Evolutionary conservation across 2,329 filamentous ascomycete genomes (phyloP).

Genomic region (Aspergillus jensenii): DNA sequence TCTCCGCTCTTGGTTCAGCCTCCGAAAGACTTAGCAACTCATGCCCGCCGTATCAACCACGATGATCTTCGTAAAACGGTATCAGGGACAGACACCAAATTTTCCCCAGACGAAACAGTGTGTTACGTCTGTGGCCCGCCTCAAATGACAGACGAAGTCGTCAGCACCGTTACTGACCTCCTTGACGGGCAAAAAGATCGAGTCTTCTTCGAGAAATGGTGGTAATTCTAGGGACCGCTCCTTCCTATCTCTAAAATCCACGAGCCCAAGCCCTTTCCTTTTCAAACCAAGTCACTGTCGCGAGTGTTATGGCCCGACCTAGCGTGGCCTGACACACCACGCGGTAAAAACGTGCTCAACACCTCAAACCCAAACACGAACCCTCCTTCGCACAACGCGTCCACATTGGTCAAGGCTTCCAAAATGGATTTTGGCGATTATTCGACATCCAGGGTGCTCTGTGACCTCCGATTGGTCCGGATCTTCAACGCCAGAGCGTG

Average conservation of each 20-base stretch:
- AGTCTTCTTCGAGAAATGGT: conserved; percentile 65
- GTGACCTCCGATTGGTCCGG: not conserved
- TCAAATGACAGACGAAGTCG: conserved; percentile 67
- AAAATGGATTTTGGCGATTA: conserved; percentile 3
- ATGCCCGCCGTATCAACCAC: conserved; percentile 34
- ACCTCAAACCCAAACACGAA: not conserved
- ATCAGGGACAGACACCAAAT: conserved; percentile 29
- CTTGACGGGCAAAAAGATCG: conserved; percentile 48
- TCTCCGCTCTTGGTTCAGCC: conserved; percentile 10
- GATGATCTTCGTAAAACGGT: conserved; percentile 38
- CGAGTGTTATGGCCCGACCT: not conserved
- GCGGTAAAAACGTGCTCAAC: not conserved
- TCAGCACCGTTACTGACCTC: conserved; percentile 39
- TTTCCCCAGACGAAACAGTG: conserved; percentile 40
- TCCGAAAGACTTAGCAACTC: conserved; percentile 27
- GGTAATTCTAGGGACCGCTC: conserved; percentile 41
- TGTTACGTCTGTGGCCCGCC: conserved; percentile 70
- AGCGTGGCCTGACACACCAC: not conserved
- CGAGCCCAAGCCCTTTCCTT: too few relatives aligned
- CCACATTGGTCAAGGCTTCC: not conserved
- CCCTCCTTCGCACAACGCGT: not conserved
- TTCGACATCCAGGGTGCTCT: not conserved
- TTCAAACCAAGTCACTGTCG: not conserved
- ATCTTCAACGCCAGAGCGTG: not conserved
- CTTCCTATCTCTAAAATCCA: too few relatives aligned